A percentile compares a stretch with the other conserved stretches of the same genome.
Evolutionary conservation across 495 filamentous ascomycete genomes (phyloP).

Genomic region (Penicillium roqueforti): DNA sequence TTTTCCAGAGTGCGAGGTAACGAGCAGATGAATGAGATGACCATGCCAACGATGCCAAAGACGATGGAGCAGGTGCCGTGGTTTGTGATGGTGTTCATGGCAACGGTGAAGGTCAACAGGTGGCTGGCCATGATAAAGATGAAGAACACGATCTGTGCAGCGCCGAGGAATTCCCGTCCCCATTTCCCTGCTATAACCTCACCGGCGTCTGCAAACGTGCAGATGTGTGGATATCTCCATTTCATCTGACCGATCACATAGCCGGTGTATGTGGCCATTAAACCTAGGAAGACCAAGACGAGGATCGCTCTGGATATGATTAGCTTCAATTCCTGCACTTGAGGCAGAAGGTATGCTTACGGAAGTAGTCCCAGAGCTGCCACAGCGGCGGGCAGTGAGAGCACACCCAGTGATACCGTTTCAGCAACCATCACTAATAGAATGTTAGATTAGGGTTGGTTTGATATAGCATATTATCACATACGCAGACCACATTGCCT

Average conservation of each 20-base stretch:
- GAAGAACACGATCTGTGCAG: slow-evolving; percentile 62
- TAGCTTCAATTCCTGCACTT: background rate
- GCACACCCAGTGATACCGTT: slow-evolving; percentile 67
- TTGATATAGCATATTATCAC: slow-evolving; percentile 11
- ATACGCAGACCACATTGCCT: slow-evolving; percentile 43
- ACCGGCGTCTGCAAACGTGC: slow-evolving; percentile 69
- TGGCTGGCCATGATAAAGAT: slow-evolving; percentile 77
- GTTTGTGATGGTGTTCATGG: slow-evolving; percentile 63
- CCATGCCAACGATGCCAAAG: slow-evolving; percentile 62
- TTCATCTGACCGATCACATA: slow-evolving; percentile 79
- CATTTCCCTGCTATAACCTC: slow-evolving; percentile 58
- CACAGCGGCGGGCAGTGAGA: slow-evolving; percentile 62
- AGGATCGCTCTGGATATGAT: slow-evolving; percentile 48
- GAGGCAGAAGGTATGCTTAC: slow-evolving; percentile 14
- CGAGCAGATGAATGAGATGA: slow-evolving; percentile 60
- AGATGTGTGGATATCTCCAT: slow-evolving; percentile 62
- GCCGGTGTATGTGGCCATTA: slow-evolving; percentile 71
- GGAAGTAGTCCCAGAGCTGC: slow-evolving; percentile 61
- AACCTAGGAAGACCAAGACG: slow-evolving; percentile 60
- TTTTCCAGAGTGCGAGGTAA: slow-evolving; percentile 63
- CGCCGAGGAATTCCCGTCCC: slow-evolving; percentile 62
- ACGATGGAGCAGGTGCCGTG: slow-evolving; percentile 67
- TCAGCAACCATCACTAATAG: slow-evolving; percentile 60
- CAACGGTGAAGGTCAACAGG: slow-evolving; percentile 71
- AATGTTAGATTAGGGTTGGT: slow-evolving; percentile 4